Percentiles rank a stretch among this genome's conserved stretches.
phyloP scores from a whole-genome alignment of 805 yeast species.

The Metschnikowia bowlesiae region DNA sequence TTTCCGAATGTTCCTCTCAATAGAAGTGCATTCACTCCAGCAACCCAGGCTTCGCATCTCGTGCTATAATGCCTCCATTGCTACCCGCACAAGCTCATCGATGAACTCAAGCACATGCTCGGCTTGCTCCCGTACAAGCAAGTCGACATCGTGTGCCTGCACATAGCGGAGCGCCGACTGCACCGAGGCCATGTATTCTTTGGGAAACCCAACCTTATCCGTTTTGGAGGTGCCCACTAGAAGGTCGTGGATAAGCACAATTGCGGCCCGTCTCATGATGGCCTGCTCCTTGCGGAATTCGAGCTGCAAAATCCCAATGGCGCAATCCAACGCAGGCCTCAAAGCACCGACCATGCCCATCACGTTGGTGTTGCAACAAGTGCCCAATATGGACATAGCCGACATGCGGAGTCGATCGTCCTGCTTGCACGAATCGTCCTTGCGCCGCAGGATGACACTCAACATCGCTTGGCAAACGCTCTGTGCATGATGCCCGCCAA shows the following conservation, averaged over 20 bases:
- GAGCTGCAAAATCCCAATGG: constrained; percentile 66
- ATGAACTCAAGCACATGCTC: constrained; percentile 28
- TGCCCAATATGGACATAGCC: constrained; percentile 79
- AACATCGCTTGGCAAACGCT: constrained; percentile 44
- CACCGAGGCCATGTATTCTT: constrained; percentile 42
- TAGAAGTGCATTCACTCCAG: no score
- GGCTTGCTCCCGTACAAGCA: constrained; percentile 59
- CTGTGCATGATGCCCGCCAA: constrained; percentile 42
- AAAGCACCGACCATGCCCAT: constrained; percentile 46
- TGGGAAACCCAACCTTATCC: constrained; percentile 48
- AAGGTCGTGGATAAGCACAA: constrained; percentile 62
- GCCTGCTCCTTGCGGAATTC: constrained; percentile 45
- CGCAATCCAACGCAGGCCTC: constrained; percentile 64
- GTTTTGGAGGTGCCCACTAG: constrained; percentile 43
- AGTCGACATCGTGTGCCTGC: constrained; percentile 48
- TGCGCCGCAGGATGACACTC: constrained; percentile 27
- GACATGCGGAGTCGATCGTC: constrained; percentile 78
- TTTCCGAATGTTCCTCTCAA: no score
- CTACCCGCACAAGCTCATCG: constrained; percentile 22
- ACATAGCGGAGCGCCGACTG: constrained; percentile 41
- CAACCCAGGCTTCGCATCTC: no score
- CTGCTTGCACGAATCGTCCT: constrained; percentile 20
- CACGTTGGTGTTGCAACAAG: constrained; percentile 57
- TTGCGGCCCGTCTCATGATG: constrained; percentile 69
- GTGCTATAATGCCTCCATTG: constrained; percentile 4